Percentiles rank a stretch among this genome's conserved stretches.
phyloP scores from a whole-genome alignment of 2,329 filamentous ascomycete species.

The Diaporthe sp. region DNA sequence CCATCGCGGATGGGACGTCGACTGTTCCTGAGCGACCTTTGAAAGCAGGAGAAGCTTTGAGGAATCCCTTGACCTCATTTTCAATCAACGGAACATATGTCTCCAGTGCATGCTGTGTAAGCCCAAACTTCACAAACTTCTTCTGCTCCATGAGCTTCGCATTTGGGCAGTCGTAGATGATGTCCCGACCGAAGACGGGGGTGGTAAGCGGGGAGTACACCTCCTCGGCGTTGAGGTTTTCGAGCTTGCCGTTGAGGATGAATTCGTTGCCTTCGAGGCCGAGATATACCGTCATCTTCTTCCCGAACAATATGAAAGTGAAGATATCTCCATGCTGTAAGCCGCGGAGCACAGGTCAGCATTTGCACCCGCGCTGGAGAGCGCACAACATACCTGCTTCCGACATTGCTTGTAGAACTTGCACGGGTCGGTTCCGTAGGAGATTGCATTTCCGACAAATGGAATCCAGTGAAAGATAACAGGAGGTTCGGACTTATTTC shows the following conservation, averaged over 20 bases:
- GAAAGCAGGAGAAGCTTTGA: conserved; percentile 77
- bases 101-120: conserved; percentile 81
- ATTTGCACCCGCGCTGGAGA: no score
- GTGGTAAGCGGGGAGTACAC: conserved; percentile 85
- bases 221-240: conserved; percentile 91
- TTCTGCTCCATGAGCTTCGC: conserved; percentile 97
- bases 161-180: conserved; percentile 93
- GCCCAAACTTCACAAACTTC: conserved; percentile 88
- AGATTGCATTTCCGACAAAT: conserved; percentile 9
- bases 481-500: conserved; percentile 22
- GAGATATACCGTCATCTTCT: conserved; percentile 89
- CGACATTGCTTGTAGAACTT: conserved; percentile 21
- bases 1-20: conserved; percentile 82
- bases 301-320: conserved; percentile 89
- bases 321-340: conserved; percentile 87
- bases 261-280: conserved; percentile 90
- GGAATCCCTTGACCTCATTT: conserved; percentile 79
- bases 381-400: conserved; percentile 2
- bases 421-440: conserved; percentile 13
- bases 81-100: conserved; percentile 85
- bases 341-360: not conserved
- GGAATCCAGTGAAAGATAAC: conserved; percentile 25
- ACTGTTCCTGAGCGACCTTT: conserved; percentile 77
- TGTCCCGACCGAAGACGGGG: conserved; percentile 83
- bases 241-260: conserved; percentile 90